Evolutionary conservation across 345 rosid genomes (phyloP).

Genomic region (Eutrema heterophyllum): DNA sequence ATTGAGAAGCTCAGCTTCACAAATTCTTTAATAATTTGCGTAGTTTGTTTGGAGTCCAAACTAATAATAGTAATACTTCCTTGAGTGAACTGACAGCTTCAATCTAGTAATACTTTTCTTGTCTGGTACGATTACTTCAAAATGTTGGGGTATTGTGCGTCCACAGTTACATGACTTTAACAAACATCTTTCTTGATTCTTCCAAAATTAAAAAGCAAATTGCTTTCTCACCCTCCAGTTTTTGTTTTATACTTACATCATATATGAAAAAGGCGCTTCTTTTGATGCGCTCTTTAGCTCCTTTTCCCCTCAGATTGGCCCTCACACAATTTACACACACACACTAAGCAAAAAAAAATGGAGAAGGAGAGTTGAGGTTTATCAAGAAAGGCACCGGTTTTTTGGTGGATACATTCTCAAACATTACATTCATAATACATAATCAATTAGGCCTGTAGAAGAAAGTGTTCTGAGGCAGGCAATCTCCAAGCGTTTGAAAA

Average conservation of each 20-base stretch:
- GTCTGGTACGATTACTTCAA: neutral
- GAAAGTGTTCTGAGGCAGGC: neutral
- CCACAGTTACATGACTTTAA: neutral
- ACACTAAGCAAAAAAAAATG: neutral
- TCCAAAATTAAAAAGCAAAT: neutral
- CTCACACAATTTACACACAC: neutral
- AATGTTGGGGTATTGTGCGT: neutral
- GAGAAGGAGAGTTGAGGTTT: neutral
- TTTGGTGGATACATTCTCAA: constrained; percentile 15
- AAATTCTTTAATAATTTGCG: neutral
- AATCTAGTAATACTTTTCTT: neutral
- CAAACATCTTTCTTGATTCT: neutral
- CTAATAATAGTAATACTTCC: neutral
- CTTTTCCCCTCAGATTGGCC: neutral
- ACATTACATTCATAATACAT: constrained; percentile 16
- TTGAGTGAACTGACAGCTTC: neutral
- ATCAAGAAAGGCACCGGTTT: neutral
- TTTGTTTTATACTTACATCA: neutral
- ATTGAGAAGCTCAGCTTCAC: too few species aligned
- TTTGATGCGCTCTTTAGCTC: neutral
- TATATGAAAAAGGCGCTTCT: neutral
- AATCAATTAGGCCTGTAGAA: neutral
- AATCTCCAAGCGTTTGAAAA: neutral
- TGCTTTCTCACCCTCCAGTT: neutral
- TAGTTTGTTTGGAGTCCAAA: neutral